phyloP scores from a whole-genome alignment of 345 rosid genomes.

The Eucalyptus regnans region DNA sequence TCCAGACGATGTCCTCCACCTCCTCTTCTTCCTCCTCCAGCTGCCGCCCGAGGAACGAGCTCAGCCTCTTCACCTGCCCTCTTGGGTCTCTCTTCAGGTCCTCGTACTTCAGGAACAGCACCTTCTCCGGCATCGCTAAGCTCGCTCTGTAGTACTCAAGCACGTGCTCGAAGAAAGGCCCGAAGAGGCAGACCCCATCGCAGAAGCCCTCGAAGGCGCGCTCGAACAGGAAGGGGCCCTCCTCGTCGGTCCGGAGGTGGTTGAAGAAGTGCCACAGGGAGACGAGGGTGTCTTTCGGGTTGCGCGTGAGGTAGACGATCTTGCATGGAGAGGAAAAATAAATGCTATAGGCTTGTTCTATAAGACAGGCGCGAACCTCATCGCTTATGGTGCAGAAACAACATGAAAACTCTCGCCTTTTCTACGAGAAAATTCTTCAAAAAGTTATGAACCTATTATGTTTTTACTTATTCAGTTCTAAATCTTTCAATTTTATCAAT shows the following conservation, averaged over 20 bases:
- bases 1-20: constrained; percentile 9
- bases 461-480: accelerated
- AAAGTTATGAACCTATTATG: accelerated
- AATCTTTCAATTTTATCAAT: accelerated
- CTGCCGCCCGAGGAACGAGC: constrained; percentile 4
- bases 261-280: constrained; percentile 19
- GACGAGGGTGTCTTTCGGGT: constrained; percentile 17
- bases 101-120: constrained; percentile 24
- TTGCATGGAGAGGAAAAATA: neutral
- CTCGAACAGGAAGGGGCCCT: neutral
- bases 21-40: constrained; percentile 5
- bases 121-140: neutral
- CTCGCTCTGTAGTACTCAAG: constrained; percentile 16
- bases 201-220: constrained; percentile 16
- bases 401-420: neutral
- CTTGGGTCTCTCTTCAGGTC: constrained; percentile 12
- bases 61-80: constrained; percentile 5
- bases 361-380: neutral
- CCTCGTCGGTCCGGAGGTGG: neutral
- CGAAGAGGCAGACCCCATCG: constrained; percentile 7
- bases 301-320: constrained; percentile 16
- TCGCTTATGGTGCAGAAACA: neutral
- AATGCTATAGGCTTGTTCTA: neutral
- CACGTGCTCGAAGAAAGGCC: constrained; percentile 20
- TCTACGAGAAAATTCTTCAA: accelerated